Percentiles rank a stretch among this genome's conserved stretches.
phyloP scores from a whole-genome alignment of 768 basidiomycete genomes.

The Rhodosporidiobolus odoratus region DNA sequence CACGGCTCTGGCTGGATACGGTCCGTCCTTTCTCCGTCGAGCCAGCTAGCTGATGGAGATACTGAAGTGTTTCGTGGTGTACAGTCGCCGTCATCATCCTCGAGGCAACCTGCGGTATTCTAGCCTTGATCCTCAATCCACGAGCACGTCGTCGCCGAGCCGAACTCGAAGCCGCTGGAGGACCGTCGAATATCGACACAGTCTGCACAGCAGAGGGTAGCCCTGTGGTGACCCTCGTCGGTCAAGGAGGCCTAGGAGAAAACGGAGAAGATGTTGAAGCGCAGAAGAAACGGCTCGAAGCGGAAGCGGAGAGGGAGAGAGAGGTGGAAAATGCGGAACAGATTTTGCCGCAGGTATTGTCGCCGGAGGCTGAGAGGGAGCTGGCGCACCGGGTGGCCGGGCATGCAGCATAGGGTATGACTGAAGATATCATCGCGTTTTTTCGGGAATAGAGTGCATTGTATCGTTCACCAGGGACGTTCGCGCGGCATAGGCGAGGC shows the following conservation, averaged over 20 bases:
- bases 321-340: background rate
- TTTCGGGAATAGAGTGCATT: no score
- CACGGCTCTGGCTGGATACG: conserved; percentile 25
- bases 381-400: background rate
- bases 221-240: background rate
- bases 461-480: no score
- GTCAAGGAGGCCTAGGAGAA: no score
- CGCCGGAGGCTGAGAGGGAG: background rate
- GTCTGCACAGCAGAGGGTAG: background rate
- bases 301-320: background rate
- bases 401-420: background rate
- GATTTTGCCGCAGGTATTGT: background rate
- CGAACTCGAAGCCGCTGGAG: background rate
- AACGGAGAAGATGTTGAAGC: background rate
- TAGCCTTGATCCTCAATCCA: conserved; percentile 22
- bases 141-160: background rate
- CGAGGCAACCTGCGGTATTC: conserved; percentile 13
- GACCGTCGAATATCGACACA: background rate
- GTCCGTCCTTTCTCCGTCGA: background rate
- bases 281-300: background rate
- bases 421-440: no score
- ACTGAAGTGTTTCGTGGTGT: background rate
- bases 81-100: conserved; percentile 20
- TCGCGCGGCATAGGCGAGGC: no score
- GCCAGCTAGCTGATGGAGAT: background rate